phyloP scores from a whole-genome alignment of 2,329 filamentous ascomycete species.

The Stagonosporopsis vannaccii region DNA sequence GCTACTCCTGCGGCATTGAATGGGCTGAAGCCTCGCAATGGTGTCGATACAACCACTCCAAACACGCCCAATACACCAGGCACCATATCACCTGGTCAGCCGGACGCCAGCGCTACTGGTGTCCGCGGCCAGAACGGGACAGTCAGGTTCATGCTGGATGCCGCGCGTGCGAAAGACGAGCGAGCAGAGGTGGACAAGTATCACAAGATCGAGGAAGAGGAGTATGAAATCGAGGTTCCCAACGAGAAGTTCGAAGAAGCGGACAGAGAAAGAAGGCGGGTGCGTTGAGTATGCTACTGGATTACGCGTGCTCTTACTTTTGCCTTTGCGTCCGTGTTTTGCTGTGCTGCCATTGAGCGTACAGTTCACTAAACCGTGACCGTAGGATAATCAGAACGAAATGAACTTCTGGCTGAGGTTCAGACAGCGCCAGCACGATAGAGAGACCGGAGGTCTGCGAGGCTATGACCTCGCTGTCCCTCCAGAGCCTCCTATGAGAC shows the following conservation, averaged over 20 bases:
- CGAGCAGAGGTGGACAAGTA: slow-evolving; percentile 70
- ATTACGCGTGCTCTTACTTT: slow-evolving; percentile 16
- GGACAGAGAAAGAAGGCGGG: slow-evolving; percentile 34
- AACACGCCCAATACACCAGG: slow-evolving; percentile 55
- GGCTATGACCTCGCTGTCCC: too few relatives aligned
- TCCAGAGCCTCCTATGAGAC: background rate
- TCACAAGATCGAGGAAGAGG: slow-evolving; percentile 77
- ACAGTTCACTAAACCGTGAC: background rate
- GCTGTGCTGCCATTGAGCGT: background rate
- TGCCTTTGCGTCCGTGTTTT: background rate
- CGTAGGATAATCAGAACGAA: background rate
- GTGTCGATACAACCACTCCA: slow-evolving; percentile 43
- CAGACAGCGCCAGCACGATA: background rate
- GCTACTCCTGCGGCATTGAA: slow-evolving; percentile 25
- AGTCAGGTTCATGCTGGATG: slow-evolving; percentile 87
- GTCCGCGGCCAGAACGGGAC: slow-evolving; percentile 70
- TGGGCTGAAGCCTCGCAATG: slow-evolving; percentile 42
- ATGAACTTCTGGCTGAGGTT: background rate
- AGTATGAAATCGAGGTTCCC: slow-evolving; percentile 74
- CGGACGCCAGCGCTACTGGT: slow-evolving; percentile 48
- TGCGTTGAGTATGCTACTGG: slow-evolving; percentile 38
- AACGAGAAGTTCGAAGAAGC: slow-evolving; percentile 27
- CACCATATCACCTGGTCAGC: slow-evolving; percentile 49
- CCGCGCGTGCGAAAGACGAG: slow-evolving; percentile 76
- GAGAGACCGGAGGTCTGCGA: background rate